phyloP scores from a whole-genome alignment of 495 filamentous ascomycete species.

The Trichoderma orchidacearum region DNA sequence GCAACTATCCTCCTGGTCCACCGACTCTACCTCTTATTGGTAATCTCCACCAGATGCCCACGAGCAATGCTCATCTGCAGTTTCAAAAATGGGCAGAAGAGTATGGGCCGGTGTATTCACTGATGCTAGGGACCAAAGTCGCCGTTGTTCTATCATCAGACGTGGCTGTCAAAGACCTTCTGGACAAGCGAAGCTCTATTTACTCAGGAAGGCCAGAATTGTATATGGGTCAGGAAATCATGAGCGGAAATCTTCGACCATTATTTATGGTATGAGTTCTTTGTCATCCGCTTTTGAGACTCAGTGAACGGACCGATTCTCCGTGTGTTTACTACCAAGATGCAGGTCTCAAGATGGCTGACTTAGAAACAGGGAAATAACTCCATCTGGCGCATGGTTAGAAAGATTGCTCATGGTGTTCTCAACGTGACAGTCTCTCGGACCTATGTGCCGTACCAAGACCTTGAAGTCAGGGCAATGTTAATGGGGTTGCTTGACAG shows the following conservation, averaged over 20 bases:
- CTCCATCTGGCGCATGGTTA: constrained; percentile 21
- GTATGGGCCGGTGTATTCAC: constrained; percentile 24
- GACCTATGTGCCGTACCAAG: constrained; percentile 37
- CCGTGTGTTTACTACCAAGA: neutral
- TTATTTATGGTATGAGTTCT: constrained; percentile 15
- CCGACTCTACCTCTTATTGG: constrained; percentile 13
- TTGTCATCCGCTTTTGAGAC: too few species aligned
- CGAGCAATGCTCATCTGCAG: constrained; percentile 16
- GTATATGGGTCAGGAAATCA: constrained; percentile 21
- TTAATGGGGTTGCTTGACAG: constrained; percentile 25
- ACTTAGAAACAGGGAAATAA: neutral
- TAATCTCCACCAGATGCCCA: constrained; percentile 13
- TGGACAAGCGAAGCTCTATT: constrained; percentile 22
- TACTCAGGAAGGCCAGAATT: constrained; percentile 22
- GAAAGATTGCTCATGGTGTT: constrained; percentile 28
- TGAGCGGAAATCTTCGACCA: constrained; percentile 16
- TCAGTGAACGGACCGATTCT: too few species aligned
- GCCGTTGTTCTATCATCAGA: constrained; percentile 21
- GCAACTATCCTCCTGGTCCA: constrained; percentile 12
- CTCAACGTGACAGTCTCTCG: constrained; percentile 26
- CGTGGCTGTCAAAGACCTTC: constrained; percentile 21
- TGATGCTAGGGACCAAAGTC: constrained; percentile 24
- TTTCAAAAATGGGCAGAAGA: constrained; percentile 24
- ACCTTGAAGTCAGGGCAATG: constrained; percentile 37
- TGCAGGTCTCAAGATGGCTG: constrained; percentile 15